Base-by-base conservation (phyloP, 768 basidiomycete species). In the Pseudohyphozyma bogoriensis region DNA sequence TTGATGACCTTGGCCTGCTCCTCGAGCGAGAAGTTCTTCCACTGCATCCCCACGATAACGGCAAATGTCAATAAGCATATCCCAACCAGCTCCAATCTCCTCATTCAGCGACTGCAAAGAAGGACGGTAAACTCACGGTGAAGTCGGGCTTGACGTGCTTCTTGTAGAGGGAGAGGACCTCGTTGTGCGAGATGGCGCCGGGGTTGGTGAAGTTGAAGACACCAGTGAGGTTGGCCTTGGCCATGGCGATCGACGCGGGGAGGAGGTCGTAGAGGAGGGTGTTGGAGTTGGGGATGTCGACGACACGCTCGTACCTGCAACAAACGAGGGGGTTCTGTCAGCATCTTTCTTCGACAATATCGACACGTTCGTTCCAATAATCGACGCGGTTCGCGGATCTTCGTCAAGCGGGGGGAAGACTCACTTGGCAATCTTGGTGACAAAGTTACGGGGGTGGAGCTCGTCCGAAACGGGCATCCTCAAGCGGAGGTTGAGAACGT, bases 251-350 rank as follows among this genome's bases (percentile, higher is more conserved):
- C 46, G 46, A 47, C 26, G 46, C 46, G 7, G 46, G 46, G 26
- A 47, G 46, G 46, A 47, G 46, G 46, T 47, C 46, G 46, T 47
- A n/a, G 24, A 47, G 46, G 46, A 47, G 46, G 24, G 46, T 47
- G 46, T 47, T 47, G 24, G 46, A 47, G 46, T 47, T 47, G 46
- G 46, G 46, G 28, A 47, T 47, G 46, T 47, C 46, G 46, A 47
- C 46, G 24, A 47, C 46, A 6, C 46, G 46, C 46, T 47, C 46
- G 46, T 47, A 47, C 24, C 46, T 47, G 46, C 26, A 8, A 5
- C 8, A n/a, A 15, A 18, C 16, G 28, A 18, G 39, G 39, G 39
- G 22, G 22, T 11, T 11, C 12, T 12, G 39, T 40, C 39, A 40
- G 39, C 10, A 18, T 15, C 24, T 6, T 42, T 42, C 7, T 15